Evolutionary conservation across 345 rosid genomes (phyloP), one percentile per base, ranked within the genome.

Genomic region (Eucalyptus microcorys): DNA sequence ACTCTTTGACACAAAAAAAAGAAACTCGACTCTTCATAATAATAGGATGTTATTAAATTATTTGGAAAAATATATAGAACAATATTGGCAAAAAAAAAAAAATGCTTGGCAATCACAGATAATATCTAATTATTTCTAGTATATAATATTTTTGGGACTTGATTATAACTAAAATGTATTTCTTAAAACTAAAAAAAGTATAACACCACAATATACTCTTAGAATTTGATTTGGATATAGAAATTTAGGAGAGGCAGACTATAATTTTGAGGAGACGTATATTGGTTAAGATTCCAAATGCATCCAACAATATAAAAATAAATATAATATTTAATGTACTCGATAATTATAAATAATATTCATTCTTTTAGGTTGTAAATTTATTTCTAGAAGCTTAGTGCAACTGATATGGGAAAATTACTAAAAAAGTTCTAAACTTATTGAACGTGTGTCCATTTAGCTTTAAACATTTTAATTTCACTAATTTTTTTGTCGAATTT

Each of bases 401-500:
- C 30, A 27, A 57, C 3, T 27, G 2, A 3, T 19, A 21, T 53
- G 57, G 6, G 10, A 53, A 53, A 21, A 21, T 19, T 53, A 8
- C 2, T 3, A 2, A 21, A 53, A 53, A 8, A 21, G 2, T 53
- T 22, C 4, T 53, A 7, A 22, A 21, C 3, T 22, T 55, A 22
- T 55, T 24, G 5, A 3, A 22, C 1, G 1, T 4, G 11, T 55
- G 30, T 2, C 0, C 27, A 55, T 55, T 55, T 22, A 55, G 13
- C 0, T 8, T 55, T 24, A 2, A 55, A 55, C 1, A 0, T 55
- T 55, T 55, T 4, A 55, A 55, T 55, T 2, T 55, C 2, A 8
- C 1, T 22, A 19, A 1, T 21, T 52, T 52, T 52, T 52, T 52
- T 52, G 26, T 52, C 1, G 5, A 55, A 55, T 55, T 55, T 55